Base-by-base conservation (phyloP, 768 basidiomycete genomes). In the Kwoniella europaea region DNA sequence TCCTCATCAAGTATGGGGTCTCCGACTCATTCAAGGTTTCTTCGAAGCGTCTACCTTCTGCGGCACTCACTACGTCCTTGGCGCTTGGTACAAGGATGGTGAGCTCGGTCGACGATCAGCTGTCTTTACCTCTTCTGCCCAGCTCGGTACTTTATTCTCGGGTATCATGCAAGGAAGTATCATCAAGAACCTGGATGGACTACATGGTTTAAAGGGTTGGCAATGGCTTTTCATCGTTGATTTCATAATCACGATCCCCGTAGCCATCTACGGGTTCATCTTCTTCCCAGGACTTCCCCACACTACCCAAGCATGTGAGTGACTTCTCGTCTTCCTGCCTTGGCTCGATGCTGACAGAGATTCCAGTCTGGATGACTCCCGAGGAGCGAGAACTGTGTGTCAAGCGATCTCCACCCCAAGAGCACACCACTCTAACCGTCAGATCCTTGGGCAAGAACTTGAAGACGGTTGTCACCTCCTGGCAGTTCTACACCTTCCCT, bases 41-140 rank as follows among this genome's bases (percentile, higher is more conserved):
- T 87, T 88, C 6, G 91, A 91, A 81, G 87, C 90, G 0, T 91
- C 90, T 5, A 92, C 90, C 1, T 92, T 92, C 80, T 90, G 90
- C 27, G 91, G 91, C 43, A 89, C 89, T 16, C 90, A 90, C 73
- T 90, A 90, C 75, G 85, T 91, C 71, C 88, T 91, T n/a, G 90
- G 91, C 52, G 89, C 89, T 13, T 91, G 90, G 91, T 91, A 91
- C 81, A 90, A 88, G 76, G 85, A 87, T 3, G 84, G 84, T 18
- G 91, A 91, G 82, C 85, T 91, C 7, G 90, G 90, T 13, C 90
- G 90, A 74, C 87, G 90, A 16, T 89, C 89, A 4, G 90, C 89
- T 12, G 88, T 91, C 60, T 92, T 92, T 80, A 65, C 78, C 12
- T 53, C 74, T 16, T 67, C 76, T 18, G 72, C 77, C 20, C 75